A percentile compares a stretch with the other conserved stretches of the same genome.
These are phyloP conservation scores for Calonectria ilicicola DNA, from an alignment of 2,329 filamentous ascomycete species.

Conservation along the genomic window DNA sequence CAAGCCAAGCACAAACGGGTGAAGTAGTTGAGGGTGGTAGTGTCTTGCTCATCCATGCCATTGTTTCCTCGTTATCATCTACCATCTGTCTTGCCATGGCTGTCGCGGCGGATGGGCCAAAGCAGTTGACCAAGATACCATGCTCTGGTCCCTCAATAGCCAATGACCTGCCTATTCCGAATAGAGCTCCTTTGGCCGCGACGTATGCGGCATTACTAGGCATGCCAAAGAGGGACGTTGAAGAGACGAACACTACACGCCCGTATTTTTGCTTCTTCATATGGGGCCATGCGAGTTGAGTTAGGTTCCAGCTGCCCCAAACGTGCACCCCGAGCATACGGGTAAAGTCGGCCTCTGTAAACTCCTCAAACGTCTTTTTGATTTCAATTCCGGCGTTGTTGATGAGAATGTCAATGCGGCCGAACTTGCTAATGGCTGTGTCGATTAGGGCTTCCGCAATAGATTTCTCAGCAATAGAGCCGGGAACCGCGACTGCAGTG, in stretches of 20 bases:
- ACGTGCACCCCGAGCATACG: background rate
- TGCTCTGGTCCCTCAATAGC: background rate
- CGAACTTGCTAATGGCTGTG: background rate
- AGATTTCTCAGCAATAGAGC: background rate
- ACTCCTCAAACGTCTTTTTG: background rate
- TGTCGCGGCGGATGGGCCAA: background rate
- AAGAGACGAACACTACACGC: background rate
- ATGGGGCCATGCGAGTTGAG: background rate
- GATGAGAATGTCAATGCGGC: background rate
- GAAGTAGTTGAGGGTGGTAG: background rate
- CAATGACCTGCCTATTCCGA: background rate
- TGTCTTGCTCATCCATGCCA: background rate
- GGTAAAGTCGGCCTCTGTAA: background rate
- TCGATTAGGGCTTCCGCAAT: background rate
- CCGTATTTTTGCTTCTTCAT: slow-evolving; percentile 6
- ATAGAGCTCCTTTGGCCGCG: background rate
- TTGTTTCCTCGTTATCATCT: background rate
- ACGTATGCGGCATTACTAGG: background rate
- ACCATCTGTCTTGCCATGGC: background rate
- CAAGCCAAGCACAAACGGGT: background rate
- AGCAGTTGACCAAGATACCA: background rate
- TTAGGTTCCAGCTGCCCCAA: background rate
- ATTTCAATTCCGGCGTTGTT: slow-evolving; percentile 1
- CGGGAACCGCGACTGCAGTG: background rate
- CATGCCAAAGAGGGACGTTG: background rate